These are phyloP conservation scores for Dichotomopilus funicola DNA, from an alignment of 2,329 filamentous ascomycete species.

Conservation along the genomic window DNA sequence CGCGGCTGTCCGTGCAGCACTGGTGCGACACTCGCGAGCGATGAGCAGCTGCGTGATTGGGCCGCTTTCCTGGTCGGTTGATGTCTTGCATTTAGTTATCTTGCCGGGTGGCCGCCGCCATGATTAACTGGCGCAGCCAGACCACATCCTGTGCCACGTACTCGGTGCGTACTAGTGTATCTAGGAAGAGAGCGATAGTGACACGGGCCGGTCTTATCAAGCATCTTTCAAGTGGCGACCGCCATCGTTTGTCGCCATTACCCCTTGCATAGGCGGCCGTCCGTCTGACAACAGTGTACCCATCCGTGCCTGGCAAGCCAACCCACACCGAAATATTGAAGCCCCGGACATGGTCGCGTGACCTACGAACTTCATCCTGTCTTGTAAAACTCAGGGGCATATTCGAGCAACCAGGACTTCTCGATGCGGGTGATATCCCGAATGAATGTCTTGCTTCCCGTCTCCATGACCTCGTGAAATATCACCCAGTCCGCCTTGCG, in stretches of 20 bases:
- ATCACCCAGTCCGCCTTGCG: conserved; percentile 95
- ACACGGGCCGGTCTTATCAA: too few species aligned
- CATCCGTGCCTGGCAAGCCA: too few species aligned
- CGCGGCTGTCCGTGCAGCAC: not conserved
- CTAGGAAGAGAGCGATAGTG: too few species aligned
- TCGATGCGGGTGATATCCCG: conserved; percentile 90
- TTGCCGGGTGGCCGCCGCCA: not conserved
- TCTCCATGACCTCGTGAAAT: conserved; percentile 90
- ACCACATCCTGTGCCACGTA: too few species aligned
- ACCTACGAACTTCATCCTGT: conserved; percentile 33
- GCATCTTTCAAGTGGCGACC: too few species aligned
- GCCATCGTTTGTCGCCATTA: too few species aligned
- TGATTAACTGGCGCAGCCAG: too few species aligned
- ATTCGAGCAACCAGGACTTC: conserved; percentile 85
- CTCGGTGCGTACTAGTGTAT: too few species aligned
- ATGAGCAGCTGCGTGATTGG: not conserved
- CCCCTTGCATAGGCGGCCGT: too few species aligned
- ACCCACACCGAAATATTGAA: too few species aligned
- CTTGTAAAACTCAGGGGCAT: conserved; percentile 76
- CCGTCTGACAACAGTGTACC: too few species aligned
- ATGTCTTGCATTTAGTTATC: not conserved
- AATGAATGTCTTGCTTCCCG: conserved; percentile 80
- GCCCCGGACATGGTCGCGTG: too few species aligned
- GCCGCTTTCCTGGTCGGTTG: not conserved
- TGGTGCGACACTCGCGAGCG: not conserved